Percentiles rank a stretch among this genome's conserved stretches.
Conservation (phyloP, 1,284 basidiomycete species). For the Mycena sp. region DNA sequence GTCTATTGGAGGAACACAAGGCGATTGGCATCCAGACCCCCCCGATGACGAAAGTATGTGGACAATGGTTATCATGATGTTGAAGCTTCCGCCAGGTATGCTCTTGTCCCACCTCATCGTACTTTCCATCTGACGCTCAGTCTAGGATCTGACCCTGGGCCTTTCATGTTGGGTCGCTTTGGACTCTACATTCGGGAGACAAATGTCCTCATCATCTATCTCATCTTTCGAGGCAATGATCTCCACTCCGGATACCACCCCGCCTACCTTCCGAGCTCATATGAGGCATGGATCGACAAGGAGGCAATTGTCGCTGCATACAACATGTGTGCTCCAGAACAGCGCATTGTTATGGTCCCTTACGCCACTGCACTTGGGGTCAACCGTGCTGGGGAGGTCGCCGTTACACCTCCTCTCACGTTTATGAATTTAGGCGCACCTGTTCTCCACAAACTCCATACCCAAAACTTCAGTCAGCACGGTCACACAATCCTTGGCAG, state of each 20-base stretch:
- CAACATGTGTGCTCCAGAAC: not conserved
- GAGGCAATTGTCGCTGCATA: not conserved
- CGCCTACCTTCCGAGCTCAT: not conserved
- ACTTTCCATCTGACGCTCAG: too few species aligned
- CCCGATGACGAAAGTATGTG: not conserved
- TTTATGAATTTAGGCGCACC: constrained; percentile 19
- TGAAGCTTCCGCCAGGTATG: constrained; percentile 15
- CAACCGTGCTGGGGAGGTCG: constrained; percentile 1
- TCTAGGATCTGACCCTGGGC: constrained; percentile 26
- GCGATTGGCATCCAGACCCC: constrained; percentile 11
- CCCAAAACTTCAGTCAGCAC: constrained; percentile 11
- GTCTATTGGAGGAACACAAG: not conserved
- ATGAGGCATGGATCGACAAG: constrained; percentile 5
- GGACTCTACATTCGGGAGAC: constrained; percentile 19
- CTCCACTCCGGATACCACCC: constrained; percentile 15
- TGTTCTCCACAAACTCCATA: constrained; percentile 15
- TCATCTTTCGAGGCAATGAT: constrained; percentile 16
- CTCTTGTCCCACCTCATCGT: not conserved
- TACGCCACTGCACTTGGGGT: constrained; percentile 12
- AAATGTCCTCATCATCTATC: constrained; percentile 8
- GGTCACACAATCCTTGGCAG: constrained; percentile 3
- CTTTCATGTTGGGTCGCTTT: constrained; percentile 19
- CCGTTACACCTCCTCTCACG: constrained; percentile 12
- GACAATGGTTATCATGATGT: constrained; percentile 14
- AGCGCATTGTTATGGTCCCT: constrained; percentile 8